These are phyloP conservation scores for Papiliotrema flavescens DNA, from an alignment of 1,284 basidiomycete genomes.

Conservation along the genomic window DNA sequence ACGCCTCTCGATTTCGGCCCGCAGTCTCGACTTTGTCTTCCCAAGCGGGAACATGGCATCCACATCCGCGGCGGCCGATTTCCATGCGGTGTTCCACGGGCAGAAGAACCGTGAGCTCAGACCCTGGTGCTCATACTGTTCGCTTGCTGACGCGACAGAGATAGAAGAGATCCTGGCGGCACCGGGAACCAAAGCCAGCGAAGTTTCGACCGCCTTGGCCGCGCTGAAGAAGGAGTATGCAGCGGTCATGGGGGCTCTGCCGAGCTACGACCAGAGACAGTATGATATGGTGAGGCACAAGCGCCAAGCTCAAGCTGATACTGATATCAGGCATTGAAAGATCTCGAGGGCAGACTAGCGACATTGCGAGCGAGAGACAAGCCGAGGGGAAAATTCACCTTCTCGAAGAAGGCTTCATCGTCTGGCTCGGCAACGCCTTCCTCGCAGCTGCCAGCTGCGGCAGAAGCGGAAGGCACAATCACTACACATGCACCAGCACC, in stretches of 20 bases:
- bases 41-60: neutral
- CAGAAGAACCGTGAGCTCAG: neutral
- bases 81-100: neutral
- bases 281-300: conserved; percentile 59
- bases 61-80: neutral
- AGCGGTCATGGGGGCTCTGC: conserved; percentile 46
- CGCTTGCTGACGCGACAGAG: neutral
- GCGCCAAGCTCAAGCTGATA: neutral
- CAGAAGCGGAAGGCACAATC: no score
- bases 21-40: neutral
- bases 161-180: neutral
- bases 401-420: conserved; percentile 57
- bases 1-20: no score
- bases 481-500: neutral
- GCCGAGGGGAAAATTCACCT: conserved; percentile 64
- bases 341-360: conserved; percentile 57
- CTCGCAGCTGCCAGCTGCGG: no score
- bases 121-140: no score
- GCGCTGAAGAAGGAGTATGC: neutral
- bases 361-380: conserved; percentile 52
- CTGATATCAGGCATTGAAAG: conserved; percentile 57
- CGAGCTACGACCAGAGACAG: conserved; percentile 68
- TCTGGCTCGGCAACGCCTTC: neutral
- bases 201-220: neutral
- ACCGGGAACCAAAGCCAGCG: neutral